These are phyloP conservation scores for Kwoniella shivajii DNA, from an alignment of 1,284 basidiomycete genomes.

Conservation along the genomic window DNA sequence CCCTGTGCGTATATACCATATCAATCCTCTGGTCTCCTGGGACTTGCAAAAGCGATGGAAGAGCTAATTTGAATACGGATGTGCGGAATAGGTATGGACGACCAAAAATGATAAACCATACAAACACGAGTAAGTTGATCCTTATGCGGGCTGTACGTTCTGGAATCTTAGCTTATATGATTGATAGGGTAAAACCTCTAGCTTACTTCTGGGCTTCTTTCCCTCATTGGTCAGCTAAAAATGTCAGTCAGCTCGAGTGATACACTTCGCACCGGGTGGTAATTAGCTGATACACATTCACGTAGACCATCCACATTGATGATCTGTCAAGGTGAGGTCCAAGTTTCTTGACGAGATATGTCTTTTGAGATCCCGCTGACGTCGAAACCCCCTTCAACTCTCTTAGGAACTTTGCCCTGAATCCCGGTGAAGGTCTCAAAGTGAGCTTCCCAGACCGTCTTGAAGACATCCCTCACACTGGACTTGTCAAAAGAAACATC, in stretches of 20 bases:
- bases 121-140: conserved; percentile 62
- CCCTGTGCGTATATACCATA: no score
- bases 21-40: no score
- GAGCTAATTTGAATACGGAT: background rate
- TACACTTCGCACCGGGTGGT: background rate
- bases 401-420: conserved; percentile 86
- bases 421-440: conserved; percentile 78
- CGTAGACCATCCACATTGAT: conserved; percentile 77
- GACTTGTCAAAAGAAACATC: no score
- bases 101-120: conserved; percentile 71
- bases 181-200: conserved; percentile 69
- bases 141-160: no score
- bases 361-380: no score
- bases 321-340: no score
- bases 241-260: conserved; percentile 45
- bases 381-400: no score
- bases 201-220: conserved; percentile 86
- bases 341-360: no score
- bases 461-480: no score
- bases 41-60: no score
- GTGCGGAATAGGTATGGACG: conserved; percentile 60
- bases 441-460: conserved; percentile 28
- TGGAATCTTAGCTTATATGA: background rate
- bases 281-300: background rate
- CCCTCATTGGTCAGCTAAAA: conserved; percentile 72